Base-by-base conservation (phyloP, 1,284 basidiomycete species). In the Kalmanozyma brasiliensis region DNA sequence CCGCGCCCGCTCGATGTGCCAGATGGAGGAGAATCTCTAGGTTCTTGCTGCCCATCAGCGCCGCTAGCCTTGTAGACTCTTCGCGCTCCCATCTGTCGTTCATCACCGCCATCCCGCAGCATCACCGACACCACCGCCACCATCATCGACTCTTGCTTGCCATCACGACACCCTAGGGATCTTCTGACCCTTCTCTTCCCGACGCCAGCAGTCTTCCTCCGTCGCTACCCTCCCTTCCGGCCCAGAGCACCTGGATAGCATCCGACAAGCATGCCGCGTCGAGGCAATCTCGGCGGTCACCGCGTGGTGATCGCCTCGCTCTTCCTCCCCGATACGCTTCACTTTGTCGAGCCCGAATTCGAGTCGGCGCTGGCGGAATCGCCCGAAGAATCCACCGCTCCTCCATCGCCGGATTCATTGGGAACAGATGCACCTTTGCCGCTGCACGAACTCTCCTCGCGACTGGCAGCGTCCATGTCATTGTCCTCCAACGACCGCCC, bases 221-320 rank as follows among this genome's bases (percentile, higher is more conserved):
- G 4, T 16, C 38, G n/a, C n/a, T n/a, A n/a, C 10, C 34, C 47
- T 4, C 19, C 34, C 35, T 22, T n/a, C 5, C 45, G 17, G 8
- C 13, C 16, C 42, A 13, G 8, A 32, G 2, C 16, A 17, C 10
- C 19, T 20, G 42, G 17, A 17, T 6, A n/a, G 11, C 32, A 16
- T 34, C 20, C 16, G 30, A 40, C 26, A 29, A 53, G 29, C n/a
- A 70, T 71, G 68, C 68, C 68, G 23, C 58, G 63, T n/a, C 56
- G 68, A 49, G 63, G 68, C 26, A 61, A 67, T 20, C 52, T 71
- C 24, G 68, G 68, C 40, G 68, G 74, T 34, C 72, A 74, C 56
- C 77, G 78, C 37, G 73, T 80, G 42, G 72, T 80, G 40, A 77
- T 80, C 52, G 78, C 74, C 20, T 74, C 78, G 44, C 77, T 79